phyloP scores from a whole-genome alignment of 768 basidiomycete genomes.

The Dictyophora rubrovolvata region DNA sequence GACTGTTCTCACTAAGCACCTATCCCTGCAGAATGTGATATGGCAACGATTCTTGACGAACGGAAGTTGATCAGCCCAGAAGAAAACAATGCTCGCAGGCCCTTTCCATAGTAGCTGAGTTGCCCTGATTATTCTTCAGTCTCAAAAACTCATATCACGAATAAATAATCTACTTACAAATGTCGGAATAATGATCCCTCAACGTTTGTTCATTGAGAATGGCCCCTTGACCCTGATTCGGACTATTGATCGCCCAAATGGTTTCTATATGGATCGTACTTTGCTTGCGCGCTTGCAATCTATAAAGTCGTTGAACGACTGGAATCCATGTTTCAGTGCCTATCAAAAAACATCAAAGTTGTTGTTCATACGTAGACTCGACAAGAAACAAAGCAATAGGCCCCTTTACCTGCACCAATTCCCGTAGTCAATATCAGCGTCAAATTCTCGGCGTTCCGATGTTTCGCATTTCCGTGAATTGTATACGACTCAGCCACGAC shows the following conservation, averaged over 20 bases:
- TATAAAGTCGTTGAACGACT: too few relatives aligned
- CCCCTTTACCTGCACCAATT: too few relatives aligned
- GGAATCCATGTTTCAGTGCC: too few relatives aligned
- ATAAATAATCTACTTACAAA: constrained; percentile 26
- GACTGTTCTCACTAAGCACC: not conserved
- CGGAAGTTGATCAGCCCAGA: constrained; percentile 30
- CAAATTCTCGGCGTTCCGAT: too few relatives aligned
- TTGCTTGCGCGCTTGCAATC: too few relatives aligned
- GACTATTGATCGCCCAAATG: constrained; percentile 55
- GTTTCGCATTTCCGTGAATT: too few relatives aligned
- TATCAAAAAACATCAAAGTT: too few relatives aligned
- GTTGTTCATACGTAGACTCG: too few relatives aligned
- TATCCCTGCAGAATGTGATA: constrained; percentile 64
- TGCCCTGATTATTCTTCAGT: constrained; percentile 46
- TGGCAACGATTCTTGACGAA: constrained; percentile 42
- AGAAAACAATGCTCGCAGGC: constrained; percentile 46
- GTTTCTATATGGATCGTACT: too few relatives aligned
- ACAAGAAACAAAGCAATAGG: too few relatives aligned
- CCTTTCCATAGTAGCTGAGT: constrained; percentile 39
- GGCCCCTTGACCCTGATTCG: constrained; percentile 60
- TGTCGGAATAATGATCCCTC: constrained; percentile 32
- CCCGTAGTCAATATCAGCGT: too few relatives aligned
- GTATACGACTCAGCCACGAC: too few relatives aligned
- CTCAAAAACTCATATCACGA: not conserved
- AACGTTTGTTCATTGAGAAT: constrained; percentile 39